Evolutionary conservation across 768 basidiomycete species (phyloP), one percentile per base, ranked within the genome.

Genomic region (Xerocomellus chrysenteron): DNA sequence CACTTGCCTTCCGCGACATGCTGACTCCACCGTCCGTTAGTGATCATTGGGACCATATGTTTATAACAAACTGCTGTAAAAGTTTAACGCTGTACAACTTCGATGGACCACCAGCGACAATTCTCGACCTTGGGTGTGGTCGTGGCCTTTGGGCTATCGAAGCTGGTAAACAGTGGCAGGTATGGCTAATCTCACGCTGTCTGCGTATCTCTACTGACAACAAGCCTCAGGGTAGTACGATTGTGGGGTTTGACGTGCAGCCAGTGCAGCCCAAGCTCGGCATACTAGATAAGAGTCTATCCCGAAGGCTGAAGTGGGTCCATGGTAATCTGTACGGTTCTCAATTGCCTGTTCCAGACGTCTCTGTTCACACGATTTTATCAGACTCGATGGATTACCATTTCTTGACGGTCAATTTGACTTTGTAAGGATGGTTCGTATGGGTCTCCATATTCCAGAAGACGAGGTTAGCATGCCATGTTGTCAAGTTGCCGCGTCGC

Each of bases 41-140:
- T 59, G 85, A 89, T 59, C 82, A 82, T 45, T 90, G 88, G 87
- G 82, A 88, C 64, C 78, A 82, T 54, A 80, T 87, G 78, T 86
- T 88, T 68, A 71, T 86, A 60, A 72, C 73, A 36, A 77, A 67
- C 51, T 84, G 75, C 59, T 81, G 68, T 50, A 65, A 74, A 47
- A 73, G 78, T 19, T 64, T 86, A 33, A 84, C 88, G 0, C 75
- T 84, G 56, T 78, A 83, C 62, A 72, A 77, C 43, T 85, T 86
- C 49, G 72, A 76, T 9, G 65, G 63, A 0, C 79, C 82, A 3
- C 90, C 88, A 0, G 24, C 65, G 1, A 68, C 73, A 4, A 75
- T 88, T 0, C 80, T 92, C 12, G 87, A 90, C 63, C 70, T 92
- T 10, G 90, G 88, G 0, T 89, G 87, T 64, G 88, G 89, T 6